These are phyloP conservation scores for Triglochin maritima DNA, from an alignment of 106 monocot genomes.

Conservation along the genomic window DNA sequence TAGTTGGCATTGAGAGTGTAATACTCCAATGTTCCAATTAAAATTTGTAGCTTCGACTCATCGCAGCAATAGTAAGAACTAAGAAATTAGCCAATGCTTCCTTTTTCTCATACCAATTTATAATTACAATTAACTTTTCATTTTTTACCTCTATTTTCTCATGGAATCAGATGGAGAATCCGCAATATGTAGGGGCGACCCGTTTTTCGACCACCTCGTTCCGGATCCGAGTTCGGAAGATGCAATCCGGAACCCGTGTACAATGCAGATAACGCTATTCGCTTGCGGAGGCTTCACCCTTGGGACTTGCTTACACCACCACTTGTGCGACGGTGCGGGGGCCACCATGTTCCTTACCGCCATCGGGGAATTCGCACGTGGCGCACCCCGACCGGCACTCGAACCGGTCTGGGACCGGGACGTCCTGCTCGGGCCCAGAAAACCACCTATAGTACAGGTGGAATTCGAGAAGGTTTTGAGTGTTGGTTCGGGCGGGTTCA, in stretches of 20 bases:
- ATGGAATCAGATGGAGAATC: too few relatives aligned
- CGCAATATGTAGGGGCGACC: too few relatives aligned
- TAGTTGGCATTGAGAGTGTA: too few relatives aligned
- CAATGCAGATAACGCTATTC: constrained; percentile 7
- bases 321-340: constrained; percentile 6
- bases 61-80: too few relatives aligned
- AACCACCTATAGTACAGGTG: constrained; percentile 16
- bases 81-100: too few relatives aligned
- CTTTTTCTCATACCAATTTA: too few relatives aligned
- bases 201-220: constrained; percentile 29
- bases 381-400: background rate
- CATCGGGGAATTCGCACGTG: constrained; percentile 4
- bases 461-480: constrained; percentile 18
- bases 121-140: too few relatives aligned
- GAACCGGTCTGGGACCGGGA: constrained; percentile 42
- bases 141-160: too few relatives aligned
- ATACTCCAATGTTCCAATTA: too few relatives aligned
- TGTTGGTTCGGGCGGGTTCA: constrained; percentile 7
- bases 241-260: constrained; percentile 7
- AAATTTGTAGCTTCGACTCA: too few relatives aligned
- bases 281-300: constrained; percentile 11
- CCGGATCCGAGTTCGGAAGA: constrained; percentile 20
- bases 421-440: constrained; percentile 31
- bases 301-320: constrained; percentile 10
- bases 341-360: constrained; percentile 6